Evolutionary conservation across 768 basidiomycete species (phyloP), one percentile per base, ranked within the genome.

Genomic region (Suillus weaverae): DNA sequence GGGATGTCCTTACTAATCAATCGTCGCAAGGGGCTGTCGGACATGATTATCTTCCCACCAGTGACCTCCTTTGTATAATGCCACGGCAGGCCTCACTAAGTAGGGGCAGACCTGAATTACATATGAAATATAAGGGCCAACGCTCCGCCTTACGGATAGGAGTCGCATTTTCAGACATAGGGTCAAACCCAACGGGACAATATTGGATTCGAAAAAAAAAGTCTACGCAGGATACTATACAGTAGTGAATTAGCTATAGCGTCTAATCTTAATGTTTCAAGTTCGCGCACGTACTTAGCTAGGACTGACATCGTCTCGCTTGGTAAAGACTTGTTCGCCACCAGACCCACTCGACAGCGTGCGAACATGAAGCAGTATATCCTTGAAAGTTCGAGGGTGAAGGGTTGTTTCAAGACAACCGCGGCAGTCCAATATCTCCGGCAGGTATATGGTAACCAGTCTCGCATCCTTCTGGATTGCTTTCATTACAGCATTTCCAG

Each of bases 401-500:
- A 26, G 6, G 5, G 18, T 39, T 16, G 16, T 26, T 57, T 56
- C 14, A 57, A 57, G 55, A 57, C 16, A 57, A 57, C 10, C 56
- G 56, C 16, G 36, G 56, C 22, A 57, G 22, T 26, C 56, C 56
- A 26, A 57, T 57, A 16, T 18, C 18, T 26, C 56, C 36, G 22
- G 56, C 56, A 57, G 56, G 56, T 57, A 57, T 57, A 39, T 57
- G 56, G 36, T 57, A 57, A 1, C 56, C 56, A 38, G 36, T 39
- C 56, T 39, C 56, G 16, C 56, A 57, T 20, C 56, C 56, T 16
- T 39, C 56, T 30, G 56, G 56, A 26, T 57, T 39, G 22, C 56
- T 57, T 51, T 70, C 67, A n/a, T 81, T 76, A 66, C 86, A 86
- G 66, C 85, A 87, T 3, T 73, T 78, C 85, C 85, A 87, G 4